Conservation (phyloP, 768 basidiomycete genomes). For the Leccinum fibrillosum region DNA sequence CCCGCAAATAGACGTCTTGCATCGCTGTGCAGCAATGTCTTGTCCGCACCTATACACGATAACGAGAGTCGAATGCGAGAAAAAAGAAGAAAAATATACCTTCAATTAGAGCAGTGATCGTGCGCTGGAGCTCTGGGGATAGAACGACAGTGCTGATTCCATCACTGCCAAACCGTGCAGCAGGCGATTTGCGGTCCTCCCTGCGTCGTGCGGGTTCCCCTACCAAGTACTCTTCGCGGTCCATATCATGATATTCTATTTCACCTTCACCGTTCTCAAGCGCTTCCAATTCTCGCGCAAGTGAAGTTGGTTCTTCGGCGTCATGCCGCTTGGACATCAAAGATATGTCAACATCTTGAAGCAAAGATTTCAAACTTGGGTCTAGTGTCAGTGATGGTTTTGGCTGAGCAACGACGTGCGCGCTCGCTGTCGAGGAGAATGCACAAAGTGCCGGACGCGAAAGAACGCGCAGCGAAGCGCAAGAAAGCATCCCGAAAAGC, state of each 20-base stretch:
- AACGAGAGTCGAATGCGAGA: slow-evolving; percentile 6
- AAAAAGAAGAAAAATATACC: slow-evolving; percentile 37
- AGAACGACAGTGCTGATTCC: slow-evolving; percentile 68
- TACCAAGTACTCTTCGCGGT: slow-evolving; percentile 29
- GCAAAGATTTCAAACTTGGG: slow-evolving; percentile 56
- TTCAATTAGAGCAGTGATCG: slow-evolving; percentile 65
- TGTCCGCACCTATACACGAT: slow-evolving; percentile 53
- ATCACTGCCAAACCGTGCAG: slow-evolving; percentile 76
- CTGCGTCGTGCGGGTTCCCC: slow-evolving; percentile 25
- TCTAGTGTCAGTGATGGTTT: slow-evolving; percentile 65
- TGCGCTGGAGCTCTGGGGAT: slow-evolving; percentile 64
- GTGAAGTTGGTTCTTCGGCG: slow-evolving; percentile 20
- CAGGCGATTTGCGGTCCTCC: slow-evolving; percentile 67
- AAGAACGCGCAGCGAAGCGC: slow-evolving; percentile 24
- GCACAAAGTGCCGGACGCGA: slow-evolving; percentile 18
- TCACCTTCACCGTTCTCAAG: slow-evolving; percentile 36
- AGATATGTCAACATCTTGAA: slow-evolving; percentile 69
- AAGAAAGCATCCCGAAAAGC: slow-evolving; percentile 18
- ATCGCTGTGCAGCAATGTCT: slow-evolving; percentile 61
- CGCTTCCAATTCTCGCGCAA: slow-evolving; percentile 55
- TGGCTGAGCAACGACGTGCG: slow-evolving; percentile 36
- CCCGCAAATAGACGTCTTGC: slow-evolving; percentile 67
- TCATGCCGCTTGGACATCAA: slow-evolving; percentile 37
- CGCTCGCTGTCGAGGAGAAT: slow-evolving; percentile 33
- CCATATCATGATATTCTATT: slow-evolving; percentile 31